Percentiles rank a stretch among this genome's conserved stretches.
Conservation (phyloP, 306 rosid species). For the Oemleria cerasiformis region DNA sequence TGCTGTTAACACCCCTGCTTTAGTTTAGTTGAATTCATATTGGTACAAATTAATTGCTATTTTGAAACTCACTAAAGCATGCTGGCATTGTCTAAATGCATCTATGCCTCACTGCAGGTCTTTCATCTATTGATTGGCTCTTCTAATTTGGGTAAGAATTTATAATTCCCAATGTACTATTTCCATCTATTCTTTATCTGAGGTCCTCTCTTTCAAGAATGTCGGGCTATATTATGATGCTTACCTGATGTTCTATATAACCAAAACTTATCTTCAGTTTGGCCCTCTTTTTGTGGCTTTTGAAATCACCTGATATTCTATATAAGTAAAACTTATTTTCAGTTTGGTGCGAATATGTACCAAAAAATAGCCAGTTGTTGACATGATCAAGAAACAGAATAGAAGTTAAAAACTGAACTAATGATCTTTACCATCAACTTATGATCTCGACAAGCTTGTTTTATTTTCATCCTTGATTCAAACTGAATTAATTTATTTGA, state of each 20-base stretch:
- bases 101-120: constrained; percentile 57
- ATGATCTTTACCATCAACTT: neutral
- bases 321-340: neutral
- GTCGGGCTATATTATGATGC: constrained; percentile 9
- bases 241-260: neutral
- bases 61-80: neutral
- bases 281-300: constrained; percentile 7
- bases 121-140: constrained; percentile 90
- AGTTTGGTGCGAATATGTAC: too few species aligned
- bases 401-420: neutral
- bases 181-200: constrained; percentile 16
- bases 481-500: constrained; percentile 4
- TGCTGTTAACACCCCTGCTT: constrained; percentile 20
- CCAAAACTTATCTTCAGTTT: neutral
- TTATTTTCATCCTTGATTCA: neutral
- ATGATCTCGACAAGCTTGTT: neutral
- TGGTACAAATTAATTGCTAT: neutral
- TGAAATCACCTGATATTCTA: neutral
- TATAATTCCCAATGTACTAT: constrained; percentile 26
- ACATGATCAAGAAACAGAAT: neutral
- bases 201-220: constrained; percentile 5
- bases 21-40: constrained; percentile 11
- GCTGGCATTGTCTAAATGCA: constrained; percentile 6
- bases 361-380: neutral
- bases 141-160: constrained; percentile 73